Evolutionary conservation across 2,329 filamentous ascomycete species (phyloP).

Genomic region (Aspergillus pseudoviridinutans): DNA sequence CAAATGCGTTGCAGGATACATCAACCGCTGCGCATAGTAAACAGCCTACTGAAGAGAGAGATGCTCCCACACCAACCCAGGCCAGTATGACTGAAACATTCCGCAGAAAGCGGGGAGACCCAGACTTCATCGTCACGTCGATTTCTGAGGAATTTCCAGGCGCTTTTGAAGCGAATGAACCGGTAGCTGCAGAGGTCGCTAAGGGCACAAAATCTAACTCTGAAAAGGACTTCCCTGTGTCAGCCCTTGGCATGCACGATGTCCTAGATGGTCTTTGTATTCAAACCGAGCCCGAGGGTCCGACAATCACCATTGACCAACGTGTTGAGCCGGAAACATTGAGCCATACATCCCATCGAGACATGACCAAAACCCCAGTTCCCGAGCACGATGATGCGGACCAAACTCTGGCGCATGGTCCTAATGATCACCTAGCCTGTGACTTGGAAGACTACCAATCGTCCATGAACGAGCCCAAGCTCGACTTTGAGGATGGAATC

Average conservation of each 20-base stretch:
- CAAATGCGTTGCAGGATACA: neutral
- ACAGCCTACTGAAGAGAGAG: neutral
- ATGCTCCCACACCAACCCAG: neutral
- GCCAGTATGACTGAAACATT: neutral
- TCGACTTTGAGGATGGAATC: slow-evolving; percentile 14
- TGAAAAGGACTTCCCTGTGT: neutral
- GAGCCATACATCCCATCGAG: neutral
- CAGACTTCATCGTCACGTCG: neutral
- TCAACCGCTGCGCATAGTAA: neutral
- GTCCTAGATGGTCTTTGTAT: neutral
- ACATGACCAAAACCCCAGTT: neutral
- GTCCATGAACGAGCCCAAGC: slow-evolving; percentile 7
- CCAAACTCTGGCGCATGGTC: neutral
- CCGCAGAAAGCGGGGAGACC: neutral
- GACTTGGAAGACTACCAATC: neutral
- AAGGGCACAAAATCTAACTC: neutral
- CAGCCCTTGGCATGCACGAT: neutral
- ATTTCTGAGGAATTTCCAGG: neutral
- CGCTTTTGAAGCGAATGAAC: neutral
- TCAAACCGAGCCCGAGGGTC: neutral
- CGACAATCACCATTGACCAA: neutral
- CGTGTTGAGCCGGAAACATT: neutral
- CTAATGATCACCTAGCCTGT: neutral
- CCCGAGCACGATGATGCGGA: neutral
- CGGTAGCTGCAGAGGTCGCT: neutral